phyloP scores from a whole-genome alignment of 306 rosid species.

The Hippophae rhamnoides region DNA sequence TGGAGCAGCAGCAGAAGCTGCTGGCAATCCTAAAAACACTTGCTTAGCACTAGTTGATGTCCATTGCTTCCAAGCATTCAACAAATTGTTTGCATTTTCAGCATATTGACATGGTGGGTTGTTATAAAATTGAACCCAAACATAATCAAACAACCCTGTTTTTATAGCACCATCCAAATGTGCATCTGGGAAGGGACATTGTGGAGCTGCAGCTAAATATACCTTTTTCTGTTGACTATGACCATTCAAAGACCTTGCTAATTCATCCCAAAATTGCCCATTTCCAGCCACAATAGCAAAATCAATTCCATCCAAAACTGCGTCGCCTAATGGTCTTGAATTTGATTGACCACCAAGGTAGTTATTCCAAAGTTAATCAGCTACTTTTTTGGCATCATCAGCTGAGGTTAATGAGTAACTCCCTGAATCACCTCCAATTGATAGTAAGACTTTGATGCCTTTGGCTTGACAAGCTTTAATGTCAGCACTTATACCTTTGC shows the following conservation, averaged over 20 bases:
- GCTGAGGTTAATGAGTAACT: slow-evolving; percentile 39
- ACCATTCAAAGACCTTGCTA: slow-evolving; percentile 24
- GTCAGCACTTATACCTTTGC: slow-evolving; percentile 21
- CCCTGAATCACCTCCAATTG: slow-evolving; percentile 40
- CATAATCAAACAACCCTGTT: slow-evolving; percentile 46
- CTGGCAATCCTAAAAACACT: slow-evolving; percentile 61
- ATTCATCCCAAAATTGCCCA: slow-evolving; percentile 25
- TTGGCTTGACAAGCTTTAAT: slow-evolving; percentile 34
- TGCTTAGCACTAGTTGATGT: slow-evolving; percentile 22
- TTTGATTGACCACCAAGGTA: slow-evolving; percentile 39
- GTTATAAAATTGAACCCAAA: slow-evolving; percentile 78
- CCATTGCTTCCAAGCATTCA: slow-evolving; percentile 54
- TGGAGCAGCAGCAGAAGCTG: slow-evolving; percentile 45
- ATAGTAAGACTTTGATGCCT: slow-evolving; percentile 48
- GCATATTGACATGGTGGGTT: slow-evolving; percentile 41
- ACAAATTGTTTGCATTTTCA: slow-evolving; percentile 28
- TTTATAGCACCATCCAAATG: slow-evolving; percentile 29
- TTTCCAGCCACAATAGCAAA: slow-evolving; percentile 44
- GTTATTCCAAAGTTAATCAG: slow-evolving; percentile 43
- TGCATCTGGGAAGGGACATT: slow-evolving; percentile 45
- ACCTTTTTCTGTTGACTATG: slow-evolving; percentile 21
- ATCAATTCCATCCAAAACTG: slow-evolving; percentile 49
- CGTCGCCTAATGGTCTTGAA: slow-evolving; percentile 44
- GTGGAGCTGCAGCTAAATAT: slow-evolving; percentile 47
- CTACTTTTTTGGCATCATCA: slow-evolving; percentile 31